phyloP scores from a whole-genome alignment of 2,329 filamentous ascomycete genomes.

The Alternaria arborescens region DNA sequence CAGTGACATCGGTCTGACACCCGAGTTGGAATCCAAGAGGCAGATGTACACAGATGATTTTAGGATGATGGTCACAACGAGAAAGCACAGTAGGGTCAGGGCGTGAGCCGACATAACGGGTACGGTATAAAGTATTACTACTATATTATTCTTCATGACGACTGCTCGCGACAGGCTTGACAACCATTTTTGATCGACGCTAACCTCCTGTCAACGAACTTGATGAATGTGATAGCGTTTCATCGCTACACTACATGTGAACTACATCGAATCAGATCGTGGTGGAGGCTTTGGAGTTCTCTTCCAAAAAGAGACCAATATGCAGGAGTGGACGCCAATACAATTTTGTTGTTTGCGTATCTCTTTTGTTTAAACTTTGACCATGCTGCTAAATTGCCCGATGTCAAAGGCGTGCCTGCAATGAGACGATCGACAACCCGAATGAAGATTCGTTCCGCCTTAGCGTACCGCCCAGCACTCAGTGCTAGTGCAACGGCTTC shows the following conservation, averaged over 20 bases:
- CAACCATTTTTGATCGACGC: too few relatives aligned
- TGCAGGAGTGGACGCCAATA: too few relatives aligned
- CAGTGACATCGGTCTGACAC: neutral
- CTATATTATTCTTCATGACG: neutral
- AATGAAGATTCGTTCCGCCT: neutral
- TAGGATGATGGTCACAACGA: rapidly evolving
- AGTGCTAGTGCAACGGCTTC: neutral
- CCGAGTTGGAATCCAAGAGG: neutral
- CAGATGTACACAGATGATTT: neutral
- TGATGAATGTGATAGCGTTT: neutral
- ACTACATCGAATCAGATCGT: too few relatives aligned
- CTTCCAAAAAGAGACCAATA: too few relatives aligned
- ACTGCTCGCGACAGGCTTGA: neutral
- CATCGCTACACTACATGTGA: neutral
- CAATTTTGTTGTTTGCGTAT: too few relatives aligned
- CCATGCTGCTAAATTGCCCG: neutral
- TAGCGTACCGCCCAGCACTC: neutral
- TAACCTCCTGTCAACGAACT: neutral
- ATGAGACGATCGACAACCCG: neutral
- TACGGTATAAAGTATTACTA: neutral
- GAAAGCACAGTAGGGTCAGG: neutral
- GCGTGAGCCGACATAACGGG: neutral
- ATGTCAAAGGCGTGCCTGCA: neutral
- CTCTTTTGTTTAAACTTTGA: neutral
- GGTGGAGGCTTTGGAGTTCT: too few relatives aligned